A percentile compares a stretch with the other conserved stretches of the same genome.
phyloP scores from a whole-genome alignment of 495 filamentous ascomycete genomes.

The Wilcoxina mikolae region DNA sequence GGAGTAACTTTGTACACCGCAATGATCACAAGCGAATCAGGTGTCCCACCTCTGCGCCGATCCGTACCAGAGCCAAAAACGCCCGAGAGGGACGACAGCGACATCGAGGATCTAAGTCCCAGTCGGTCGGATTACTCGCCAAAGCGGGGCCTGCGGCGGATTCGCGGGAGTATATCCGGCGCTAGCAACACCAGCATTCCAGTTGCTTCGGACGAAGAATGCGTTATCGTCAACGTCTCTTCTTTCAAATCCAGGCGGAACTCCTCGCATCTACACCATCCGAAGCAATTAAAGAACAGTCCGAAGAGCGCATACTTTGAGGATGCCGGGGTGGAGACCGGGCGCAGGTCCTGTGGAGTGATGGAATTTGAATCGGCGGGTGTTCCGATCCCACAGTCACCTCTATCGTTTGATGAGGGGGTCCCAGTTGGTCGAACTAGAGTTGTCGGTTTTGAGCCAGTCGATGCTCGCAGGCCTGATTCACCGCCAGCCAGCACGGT shows the following conservation, averaged over 20 bases:
- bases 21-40: no score
- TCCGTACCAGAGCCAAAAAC: background rate
- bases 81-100: background rate
- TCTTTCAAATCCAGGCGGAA: background rate
- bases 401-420: background rate
- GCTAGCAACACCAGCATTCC: background rate
- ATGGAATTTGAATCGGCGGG: background rate
- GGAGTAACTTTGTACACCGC: background rate
- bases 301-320: constrained; percentile 5
- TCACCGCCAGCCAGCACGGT: background rate
- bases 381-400: background rate
- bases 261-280: background rate
- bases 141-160: background rate
- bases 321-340: background rate
- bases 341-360: background rate
- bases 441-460: background rate
- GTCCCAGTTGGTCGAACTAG: background rate
- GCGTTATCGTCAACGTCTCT: background rate
- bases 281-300: background rate
- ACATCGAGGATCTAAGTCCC: no score
- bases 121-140: no score
- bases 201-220: background rate
- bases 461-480: background rate
- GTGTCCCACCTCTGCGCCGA: no score
- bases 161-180: background rate